Base-by-base conservation (phyloP, 148 eudicot genomes). In the Arctostaphylos glauca region DNA sequence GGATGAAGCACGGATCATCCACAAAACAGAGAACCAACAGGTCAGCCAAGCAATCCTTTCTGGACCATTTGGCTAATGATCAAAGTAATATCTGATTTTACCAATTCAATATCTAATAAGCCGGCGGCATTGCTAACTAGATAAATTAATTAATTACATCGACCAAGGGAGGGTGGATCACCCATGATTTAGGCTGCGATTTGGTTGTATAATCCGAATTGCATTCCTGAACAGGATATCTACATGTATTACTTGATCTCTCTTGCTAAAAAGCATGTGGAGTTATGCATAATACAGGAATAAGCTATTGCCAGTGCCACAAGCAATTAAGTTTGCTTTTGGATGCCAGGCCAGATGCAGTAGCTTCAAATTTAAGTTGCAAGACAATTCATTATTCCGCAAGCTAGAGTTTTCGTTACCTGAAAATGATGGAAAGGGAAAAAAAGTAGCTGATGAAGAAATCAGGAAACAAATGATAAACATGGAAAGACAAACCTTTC, bases 301-400 rank as follows among this genome's bases (percentile, higher is more conserved):
- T 81, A 90, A 86, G 84, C 86, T 88, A 81, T 53, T 84, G 72
- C 82, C 88, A 31, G 88, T 81, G 71, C 87, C 87, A 74, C 91
- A 90, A 58, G 92, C 92, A 79, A 90, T 87, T 59, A 87, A 73
- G 80, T 90, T 87, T 12, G 86, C 47, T 71, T 74, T 85, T 54
- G 92, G 90, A 81, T 90, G 89, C 92, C 92, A 90, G 13, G 91
- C 91, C 85, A 90, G 58, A 81, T 87, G 88, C 83, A 85, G 80
- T 64, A 90, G 83, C 86, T 90, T 90, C 38, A 90, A 82, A 47
- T 71, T 88, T 21, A 87, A 83, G 81, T 87, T 74, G 4, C 83
- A 84, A 19, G 89, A 75, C 77, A 82, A 79, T 18, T 88, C 90
- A 60, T 23, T 53, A 47, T 67, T 82, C 66, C 81, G 81, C 6